phyloP scores from a whole-genome alignment of 208 protist species.

The Angomonas desouzai region DNA sequence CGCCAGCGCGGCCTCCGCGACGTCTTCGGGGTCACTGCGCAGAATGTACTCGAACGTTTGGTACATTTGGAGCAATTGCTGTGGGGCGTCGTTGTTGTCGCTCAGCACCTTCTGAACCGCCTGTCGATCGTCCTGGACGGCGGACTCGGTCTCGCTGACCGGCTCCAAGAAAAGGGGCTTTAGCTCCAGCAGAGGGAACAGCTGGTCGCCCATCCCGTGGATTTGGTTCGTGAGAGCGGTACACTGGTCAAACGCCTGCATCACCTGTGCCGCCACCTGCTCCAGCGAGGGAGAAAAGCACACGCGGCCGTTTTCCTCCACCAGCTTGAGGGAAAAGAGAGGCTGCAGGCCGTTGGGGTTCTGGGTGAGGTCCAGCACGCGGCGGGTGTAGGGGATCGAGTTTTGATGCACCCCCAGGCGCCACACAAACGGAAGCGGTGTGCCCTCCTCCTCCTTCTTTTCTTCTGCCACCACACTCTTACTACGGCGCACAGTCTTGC shows the following conservation, averaged over 20 bases:
- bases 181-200: constrained; percentile 88
- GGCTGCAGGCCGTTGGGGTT: constrained; percentile 65
- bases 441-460: constrained; percentile 10
- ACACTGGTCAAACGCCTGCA: constrained; percentile 68
- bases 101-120: constrained; percentile 56
- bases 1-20: constrained; percentile 40
- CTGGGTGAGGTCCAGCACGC: constrained; percentile 74
- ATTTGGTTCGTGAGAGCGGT: constrained; percentile 74
- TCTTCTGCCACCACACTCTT: constrained; percentile 10
- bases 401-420: constrained; percentile 47
- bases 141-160: constrained; percentile 45
- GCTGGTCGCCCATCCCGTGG: constrained; percentile 84
- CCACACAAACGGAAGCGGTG: constrained; percentile 47
- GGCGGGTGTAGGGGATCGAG: constrained; percentile 49
- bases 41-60: constrained; percentile 88
- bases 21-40: constrained; percentile 34
- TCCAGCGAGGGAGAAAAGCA: constrained; percentile 68
- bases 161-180: constrained; percentile 38
- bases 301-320: constrained; percentile 40
- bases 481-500: constrained; percentile 8
- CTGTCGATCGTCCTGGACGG: constrained; percentile 43
- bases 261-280: constrained; percentile 52
- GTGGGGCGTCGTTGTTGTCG: constrained; percentile 75
- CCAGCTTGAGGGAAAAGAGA: constrained; percentile 81
- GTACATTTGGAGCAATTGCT: constrained; percentile 89